phyloP scores from a whole-genome alignment of 2,329 filamentous ascomycete species.

The Xylariaceae sp. region DNA sequence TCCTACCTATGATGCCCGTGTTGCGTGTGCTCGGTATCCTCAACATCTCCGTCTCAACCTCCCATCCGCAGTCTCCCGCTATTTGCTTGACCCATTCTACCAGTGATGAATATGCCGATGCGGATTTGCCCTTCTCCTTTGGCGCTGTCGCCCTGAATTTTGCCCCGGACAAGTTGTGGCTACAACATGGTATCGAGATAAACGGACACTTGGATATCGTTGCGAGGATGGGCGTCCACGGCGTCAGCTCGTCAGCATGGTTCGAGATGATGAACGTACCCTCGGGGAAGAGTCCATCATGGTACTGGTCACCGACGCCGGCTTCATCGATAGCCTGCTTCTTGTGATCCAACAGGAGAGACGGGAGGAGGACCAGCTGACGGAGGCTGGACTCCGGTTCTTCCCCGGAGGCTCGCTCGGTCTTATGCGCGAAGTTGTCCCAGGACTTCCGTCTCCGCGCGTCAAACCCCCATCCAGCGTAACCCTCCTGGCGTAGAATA shows the following conservation, averaged over 20 bases:
- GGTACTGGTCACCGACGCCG: constrained; percentile 30
- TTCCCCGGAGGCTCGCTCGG: constrained; percentile 11
- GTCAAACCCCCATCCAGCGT: constrained; percentile 84
- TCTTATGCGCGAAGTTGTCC: constrained; percentile 53
- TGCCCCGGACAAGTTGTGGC: constrained; percentile 74
- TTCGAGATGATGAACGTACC: constrained; percentile 94
- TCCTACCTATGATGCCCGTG: constrained; percentile 69
- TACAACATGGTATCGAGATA: constrained; percentile 92
- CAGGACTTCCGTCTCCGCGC: constrained; percentile 82
- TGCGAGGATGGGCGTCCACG: constrained; percentile 90
- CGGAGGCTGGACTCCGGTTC: constrained; percentile 33
- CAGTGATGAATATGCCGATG: constrained; percentile 76
- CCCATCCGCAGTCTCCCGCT: constrained; percentile 66
- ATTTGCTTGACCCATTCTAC: constrained; percentile 72
- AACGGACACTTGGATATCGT: constrained; percentile 72
- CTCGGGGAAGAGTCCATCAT: constrained; percentile 61
- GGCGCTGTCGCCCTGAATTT: constrained; percentile 62
- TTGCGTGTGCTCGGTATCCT: constrained; percentile 92
- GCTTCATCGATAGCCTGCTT: constrained; percentile 4
- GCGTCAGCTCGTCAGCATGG: constrained; percentile 91
- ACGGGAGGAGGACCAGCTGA: constrained; percentile 46
- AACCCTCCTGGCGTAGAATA: constrained; percentile 75
- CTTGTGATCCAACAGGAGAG: constrained; percentile 29
- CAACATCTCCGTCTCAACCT: constrained; percentile 76
- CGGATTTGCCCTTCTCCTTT: constrained; percentile 42